Base-by-base conservation (phyloP, 108 stramenopile species). In the Pseudonitzschia multiseries region DNA sequence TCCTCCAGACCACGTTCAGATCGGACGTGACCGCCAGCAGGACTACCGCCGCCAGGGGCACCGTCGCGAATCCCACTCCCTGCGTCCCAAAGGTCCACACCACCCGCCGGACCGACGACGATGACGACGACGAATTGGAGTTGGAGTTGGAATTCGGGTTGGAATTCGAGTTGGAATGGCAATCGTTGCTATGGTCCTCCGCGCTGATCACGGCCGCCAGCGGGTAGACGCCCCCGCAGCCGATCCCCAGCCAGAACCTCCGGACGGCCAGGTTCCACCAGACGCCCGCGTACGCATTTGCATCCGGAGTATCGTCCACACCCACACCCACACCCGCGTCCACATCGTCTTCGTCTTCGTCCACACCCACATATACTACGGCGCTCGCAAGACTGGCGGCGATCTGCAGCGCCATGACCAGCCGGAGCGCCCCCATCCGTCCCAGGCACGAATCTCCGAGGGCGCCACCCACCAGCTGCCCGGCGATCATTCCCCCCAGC, bases 221-320 rank as follows among this genome's bases (percentile, higher is more conserved):
- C 0, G 94, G 94, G 76, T 93, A 96, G 0, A 95, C 92, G 12
- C 90, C 91, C 26, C 94, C 94, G 42, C 89, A 87, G 12, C 94
- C 94, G 48, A 96, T 70, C 10, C 92, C 94, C 44, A 93, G 72
- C 21, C 93, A 14, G 57, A 93, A 93, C 51, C 94, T 72, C 74
- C 87, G 93, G 17, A 70, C 26, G 26, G 89, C 85, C 74, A 94
- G 61, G 36, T 36, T 6, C 36, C 36, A 36, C 22, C 53, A n/a
- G n/a, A 67, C 36, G 68, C 78, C 82, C n/a, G 82, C 54, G 62
- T 76, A n/a, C 46, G 20, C 17, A 21, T 24, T 10, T 9, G 54
- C 24, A 9, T 3, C 5, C 17, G 20, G 54, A 36, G 6, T 65
- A 2, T 10, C 9, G 21, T 5, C 50, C 40, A 17, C 6, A 17